phyloP scores from a whole-genome alignment of 805 yeast species.

The Ogataea wickerhamii region DNA sequence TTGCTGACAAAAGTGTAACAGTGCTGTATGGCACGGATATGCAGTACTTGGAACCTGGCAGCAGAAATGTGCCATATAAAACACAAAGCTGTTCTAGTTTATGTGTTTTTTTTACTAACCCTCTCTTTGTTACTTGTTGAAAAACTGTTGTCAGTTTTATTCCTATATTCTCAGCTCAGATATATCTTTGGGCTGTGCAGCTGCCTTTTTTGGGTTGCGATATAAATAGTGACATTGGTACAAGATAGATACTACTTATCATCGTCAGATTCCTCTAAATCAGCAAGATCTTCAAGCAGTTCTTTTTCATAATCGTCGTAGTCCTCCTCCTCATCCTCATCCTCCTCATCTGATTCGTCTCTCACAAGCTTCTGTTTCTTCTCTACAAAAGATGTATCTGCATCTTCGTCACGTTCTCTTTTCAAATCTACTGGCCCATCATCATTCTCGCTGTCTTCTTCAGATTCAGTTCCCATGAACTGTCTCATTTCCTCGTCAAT shows the following conservation, averaged over 20 bases:
- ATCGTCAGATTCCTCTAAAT: constrained; percentile 33
- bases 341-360: constrained; percentile 20
- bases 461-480: constrained; percentile 44
- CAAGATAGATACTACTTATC: not conserved
- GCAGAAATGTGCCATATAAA: too few relatives aligned
- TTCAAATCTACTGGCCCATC: constrained; percentile 13
- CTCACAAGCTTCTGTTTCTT: constrained; percentile 18
- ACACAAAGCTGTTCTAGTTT: too few relatives aligned
- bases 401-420: constrained; percentile 20
- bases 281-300: constrained; percentile 47
- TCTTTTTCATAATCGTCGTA: constrained; percentile 49
- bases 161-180: not conserved
- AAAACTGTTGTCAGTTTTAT: not conserved
- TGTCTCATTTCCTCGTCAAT: constrained; percentile 57
- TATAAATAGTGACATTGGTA: too few relatives aligned
- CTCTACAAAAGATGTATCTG: constrained; percentile 15
- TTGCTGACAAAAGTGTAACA: too few relatives aligned
- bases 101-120: too few relatives aligned
- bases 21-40: too few relatives aligned
- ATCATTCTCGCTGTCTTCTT: constrained; percentile 27
- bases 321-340: constrained; percentile 28
- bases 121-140: not conserved
- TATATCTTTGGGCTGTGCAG: not conserved
- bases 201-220: too few relatives aligned
- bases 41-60: too few relatives aligned